Conservation (phyloP, 306 rosid species). For the Quillaja saponaria region DNA sequence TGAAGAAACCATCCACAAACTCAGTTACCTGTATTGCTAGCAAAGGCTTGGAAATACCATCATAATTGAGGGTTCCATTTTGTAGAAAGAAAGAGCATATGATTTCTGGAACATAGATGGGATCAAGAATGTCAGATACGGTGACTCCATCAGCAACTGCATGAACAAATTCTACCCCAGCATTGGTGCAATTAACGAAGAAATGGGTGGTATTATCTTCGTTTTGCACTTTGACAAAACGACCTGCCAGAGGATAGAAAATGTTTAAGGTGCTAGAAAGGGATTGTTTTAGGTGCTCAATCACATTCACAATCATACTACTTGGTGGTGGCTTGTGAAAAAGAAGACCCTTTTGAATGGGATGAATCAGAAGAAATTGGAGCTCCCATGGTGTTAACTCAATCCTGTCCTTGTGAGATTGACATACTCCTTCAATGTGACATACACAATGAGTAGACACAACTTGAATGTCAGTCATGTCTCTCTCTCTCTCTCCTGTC, state of each 20-base stretch:
- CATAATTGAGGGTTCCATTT: constrained; percentile 22
- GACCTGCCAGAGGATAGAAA: constrained; percentile 39
- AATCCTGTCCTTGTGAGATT: neutral
- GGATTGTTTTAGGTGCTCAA: constrained; percentile 26
- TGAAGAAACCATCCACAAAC: constrained; percentile 47
- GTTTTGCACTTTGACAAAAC: constrained; percentile 1
- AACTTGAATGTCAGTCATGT: too few species aligned
- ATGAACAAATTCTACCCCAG: constrained; percentile 35
- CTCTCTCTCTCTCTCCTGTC: too few species aligned
- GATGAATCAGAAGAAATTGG: neutral
- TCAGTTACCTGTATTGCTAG: constrained; percentile 51
- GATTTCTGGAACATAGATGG: constrained; percentile 27
- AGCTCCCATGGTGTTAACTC: constrained; percentile 52
- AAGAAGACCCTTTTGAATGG: constrained; percentile 46
- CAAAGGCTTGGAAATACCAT: constrained; percentile 33
- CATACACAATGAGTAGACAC: too few species aligned
- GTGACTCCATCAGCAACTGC: constrained; percentile 18
- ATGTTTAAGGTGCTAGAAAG: constrained; percentile 32
- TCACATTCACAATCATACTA: too few species aligned
- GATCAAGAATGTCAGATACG: constrained; percentile 27
- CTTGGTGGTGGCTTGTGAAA: constrained; percentile 16
- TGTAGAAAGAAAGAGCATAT: constrained; percentile 40
- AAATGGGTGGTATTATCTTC: constrained; percentile 1
- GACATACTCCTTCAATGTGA: too few species aligned
- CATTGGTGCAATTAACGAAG: constrained; percentile 33